Base-by-base conservation (phyloP, 1,284 basidiomycete species). In the Rhodotorula sp. region DNA sequence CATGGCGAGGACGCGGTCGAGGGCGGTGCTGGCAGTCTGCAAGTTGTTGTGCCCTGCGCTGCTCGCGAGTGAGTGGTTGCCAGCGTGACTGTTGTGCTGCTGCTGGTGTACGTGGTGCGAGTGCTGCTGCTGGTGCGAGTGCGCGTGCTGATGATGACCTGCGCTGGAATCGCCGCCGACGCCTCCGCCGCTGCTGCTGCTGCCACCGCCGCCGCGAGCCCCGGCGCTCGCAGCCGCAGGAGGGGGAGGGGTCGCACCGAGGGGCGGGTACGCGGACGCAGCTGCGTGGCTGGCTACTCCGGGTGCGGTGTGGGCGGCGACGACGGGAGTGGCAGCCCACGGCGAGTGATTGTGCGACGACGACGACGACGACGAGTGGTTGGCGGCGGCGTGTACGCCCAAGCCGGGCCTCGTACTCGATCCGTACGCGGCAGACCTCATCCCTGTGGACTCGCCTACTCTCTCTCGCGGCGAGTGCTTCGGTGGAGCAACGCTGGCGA, bases 1-100 rank as follows among this genome's bases (percentile, higher is more conserved):
- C 56, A 71, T 60, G 6, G 69, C 72, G 33, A 75, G 56, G 42
- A 75, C 74, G 29, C 74, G 51, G 49, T 75, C 74, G 49, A 75
- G 66, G 2, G 66, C 64, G 33, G 72, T 73, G 56, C 48, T 58
- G 8, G 68, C 73, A 57, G 58, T 66, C 51, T 56, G 57, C 26
- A 73, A 62, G 24, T 62, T 59, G 61, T 68, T 66, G 10, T 65
- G 57, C 3, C 12, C 12, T 24, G 33, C 49, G 30, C 44, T 20
- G 26, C 45, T 18, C 20, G 30, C 44, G 26, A 12, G 24, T 18
- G 4, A 30, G 17, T 49, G 30, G 26, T 14, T 14, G 60, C n/a
- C 37, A 42, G 37, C 8, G 37, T 42, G 37, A 42, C 37, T 42
- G 37, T 12, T 42, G 37, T 42, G 37, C 37, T 42, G 37, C 37